Base-by-base conservation (phyloP, 805 yeast genomes). In the Clavispora santaluciae region DNA sequence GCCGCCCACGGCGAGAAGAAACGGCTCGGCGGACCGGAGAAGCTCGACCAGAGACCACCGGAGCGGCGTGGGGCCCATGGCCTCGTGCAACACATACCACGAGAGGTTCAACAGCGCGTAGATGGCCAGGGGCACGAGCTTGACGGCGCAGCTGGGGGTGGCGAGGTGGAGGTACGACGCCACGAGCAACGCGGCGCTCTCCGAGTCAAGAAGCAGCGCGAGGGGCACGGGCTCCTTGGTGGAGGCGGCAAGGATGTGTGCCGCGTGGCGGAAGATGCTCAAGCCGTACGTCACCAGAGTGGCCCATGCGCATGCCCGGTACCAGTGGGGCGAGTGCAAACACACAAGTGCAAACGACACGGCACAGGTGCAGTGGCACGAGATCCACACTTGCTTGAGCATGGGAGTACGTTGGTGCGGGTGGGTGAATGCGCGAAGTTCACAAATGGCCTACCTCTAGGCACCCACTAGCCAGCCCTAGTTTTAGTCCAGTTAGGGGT, bases 51-150 rank as follows among this genome's bases (percentile, higher is more conserved):
- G 38, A 3, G 51, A 39, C 21, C 44, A 40, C 18, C 48, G 41
- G 36, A 48, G 45, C 12, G 45, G 38, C 25, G 36, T 45, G 1
- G 45, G 38, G 6, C 41, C 39, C 33, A 45, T 35, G 20, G 43
- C 43, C 22, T 49, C 53, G 18, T 42, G 49, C 33, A 49, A 36
- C 10, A 60, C 33, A 26, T 41, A 52, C 11, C 48, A 43, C 22
- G 45, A 39, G 36, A 63, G 40, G 45, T 63, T 64, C 48, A 60
- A 54, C 37, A 49, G 45, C 2, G 69, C 55, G 42, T 63, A 64
- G 9, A 60, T 45, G 10, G 48, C 45, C 30, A 57, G 56, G 6
- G 68, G 54, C 5, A 58, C 23, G 12, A 61, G 44, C 43, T 64
- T 63, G 35, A 58, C 22, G 17, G 41, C 6, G 25, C 49, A 47